Conservation (phyloP, 352 stramenopile species). For the Peronospora destructor region DNA sequence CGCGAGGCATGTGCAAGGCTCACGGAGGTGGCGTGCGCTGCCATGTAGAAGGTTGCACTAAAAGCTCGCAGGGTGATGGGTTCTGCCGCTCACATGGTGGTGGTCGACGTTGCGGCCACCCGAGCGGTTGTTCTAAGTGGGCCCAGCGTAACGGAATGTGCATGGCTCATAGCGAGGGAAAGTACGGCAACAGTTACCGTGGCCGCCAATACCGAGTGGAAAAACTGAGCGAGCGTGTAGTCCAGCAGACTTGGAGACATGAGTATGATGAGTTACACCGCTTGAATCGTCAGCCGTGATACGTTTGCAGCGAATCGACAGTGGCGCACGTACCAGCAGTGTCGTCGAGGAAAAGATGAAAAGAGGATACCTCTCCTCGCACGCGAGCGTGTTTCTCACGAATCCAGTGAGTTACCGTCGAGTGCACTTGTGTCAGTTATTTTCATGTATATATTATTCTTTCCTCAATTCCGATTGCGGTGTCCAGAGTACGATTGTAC, state of each 20-base stretch:
- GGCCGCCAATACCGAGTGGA: constrained; percentile 45
- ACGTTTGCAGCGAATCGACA: constrained; percentile 17
- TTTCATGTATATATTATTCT: constrained; percentile 24
- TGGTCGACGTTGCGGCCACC: constrained; percentile 61
- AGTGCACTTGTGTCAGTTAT: constrained; percentile 16
- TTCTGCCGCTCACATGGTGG: constrained; percentile 77
- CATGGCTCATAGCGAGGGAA: constrained; percentile 79
- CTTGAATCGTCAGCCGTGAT: constrained; percentile 10
- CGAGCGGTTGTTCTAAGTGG: constrained; percentile 71
- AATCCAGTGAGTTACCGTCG: constrained; percentile 21
- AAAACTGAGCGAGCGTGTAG: constrained; percentile 6
- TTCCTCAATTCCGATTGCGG: neutral
- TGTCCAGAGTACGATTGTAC: neutral
- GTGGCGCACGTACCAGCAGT: constrained; percentile 12
- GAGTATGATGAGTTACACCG: constrained; percentile 3
- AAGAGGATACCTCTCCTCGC: constrained; percentile 8
- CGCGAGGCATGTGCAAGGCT: constrained; percentile 78
- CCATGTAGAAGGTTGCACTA: constrained; percentile 71
- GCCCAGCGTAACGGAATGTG: constrained; percentile 80
- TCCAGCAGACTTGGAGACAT: constrained; percentile 14
- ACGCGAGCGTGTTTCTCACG: constrained; percentile 13
- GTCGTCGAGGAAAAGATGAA: constrained; percentile 25
- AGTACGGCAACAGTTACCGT: constrained; percentile 78
- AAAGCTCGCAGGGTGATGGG: constrained; percentile 78
- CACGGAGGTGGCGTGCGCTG: constrained; percentile 78